Base-by-base conservation (phyloP, 768 basidiomycete genomes). In the Lactifluus piperatus region DNA sequence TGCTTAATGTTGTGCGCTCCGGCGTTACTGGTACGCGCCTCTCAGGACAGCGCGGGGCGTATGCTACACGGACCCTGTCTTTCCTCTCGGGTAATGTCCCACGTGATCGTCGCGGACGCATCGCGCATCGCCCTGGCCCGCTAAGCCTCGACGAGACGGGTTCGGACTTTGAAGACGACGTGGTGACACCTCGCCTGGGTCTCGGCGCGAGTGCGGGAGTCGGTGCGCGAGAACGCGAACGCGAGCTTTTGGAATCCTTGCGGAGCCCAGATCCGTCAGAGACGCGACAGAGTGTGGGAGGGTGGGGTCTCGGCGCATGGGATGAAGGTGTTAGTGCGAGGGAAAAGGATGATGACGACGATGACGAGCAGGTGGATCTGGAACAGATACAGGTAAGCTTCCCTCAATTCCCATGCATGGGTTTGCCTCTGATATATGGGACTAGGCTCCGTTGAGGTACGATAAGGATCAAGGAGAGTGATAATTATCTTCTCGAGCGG, bases 51-150 rank as follows among this genome's bases (percentile, higher is more conserved):
- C 57, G 60, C n/a, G 46, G 48, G 44, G 34, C 66, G 46, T 69
- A 24, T 57, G 70, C 41, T 45, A 63, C 73, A 32, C 77, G 76
- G 62, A 76, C 84, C 0, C 84, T 85, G 0, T 85, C 80, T 46
- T 91, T 91, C 73, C 73, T 90, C 26, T 83, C 84, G 5, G 86
- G 82, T 3, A 85, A 83, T 7, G 73, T 80, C 11, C 90, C 91
- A 24, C 79, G 90, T 52, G 91, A 92, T 69, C 76, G 90, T 24
- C 77, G 90, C 36, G 90, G 90, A 11, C 80, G 89, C 22, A 84
- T 91, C 57, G 86, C 82, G 20, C 76, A 60, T 81, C 82, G 61
- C 41, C 64, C 44, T 34, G 66, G 30, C 43, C 54, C 32, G 24
- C 57, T 22, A 45, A 51, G 16, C 46, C 59, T 30, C 27, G 41